Base-by-base conservation (phyloP, 1,284 basidiomycete genomes). In the Somion occarium region DNA sequence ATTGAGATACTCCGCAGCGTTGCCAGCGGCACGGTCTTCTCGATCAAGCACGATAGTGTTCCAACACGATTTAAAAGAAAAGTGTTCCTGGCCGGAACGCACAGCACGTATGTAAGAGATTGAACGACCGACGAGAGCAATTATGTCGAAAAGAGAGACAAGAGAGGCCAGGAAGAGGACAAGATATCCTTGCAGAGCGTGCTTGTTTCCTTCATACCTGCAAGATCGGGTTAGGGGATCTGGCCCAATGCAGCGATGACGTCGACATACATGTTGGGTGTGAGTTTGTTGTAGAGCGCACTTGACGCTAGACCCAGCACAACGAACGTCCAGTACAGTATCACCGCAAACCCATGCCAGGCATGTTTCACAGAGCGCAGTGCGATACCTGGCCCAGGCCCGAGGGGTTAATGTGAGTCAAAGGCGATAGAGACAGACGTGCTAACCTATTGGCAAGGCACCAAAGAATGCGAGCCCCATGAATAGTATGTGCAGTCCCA, bases 401-500 rank as follows among this genome's bases (percentile, higher is more conserved):
- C n/a, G n/a, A n/a, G 26, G 37, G 25, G 44, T 44, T 38, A 9
- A 25, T 20, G 38, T 38, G 37, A 51, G 46, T 19, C 24, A 51
- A 49, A 43, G 27, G 37, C 43, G 11, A 39, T 4, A 27, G 22
- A 45, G 20, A 34, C 37, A 48, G 7, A 38, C n/a, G 60, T 41
- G 62, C 75, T 62, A 64, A 91, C 91, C 83, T 48, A 82, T 72
- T 15, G 91, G 90, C 19, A 92, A 75, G 18, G 83, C 78, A 12
- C 82, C 75, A 59, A 92, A 90, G 67, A 90, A 92, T 7, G 88
- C 88, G 3, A 84, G 61, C 52, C 69, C 73, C 85, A 91, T 88
- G 61, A 80, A 78, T 2, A 83, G 52, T 20, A 73, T 78, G 65
- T 93, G 90, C 2, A 80, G 65, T 38, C 75, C 71, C 70, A 92